Evolutionary conservation across 495 filamentous ascomycete species (phyloP), one percentile per base, ranked within the genome.

Genomic region (Lentithecium fluviatile): DNA sequence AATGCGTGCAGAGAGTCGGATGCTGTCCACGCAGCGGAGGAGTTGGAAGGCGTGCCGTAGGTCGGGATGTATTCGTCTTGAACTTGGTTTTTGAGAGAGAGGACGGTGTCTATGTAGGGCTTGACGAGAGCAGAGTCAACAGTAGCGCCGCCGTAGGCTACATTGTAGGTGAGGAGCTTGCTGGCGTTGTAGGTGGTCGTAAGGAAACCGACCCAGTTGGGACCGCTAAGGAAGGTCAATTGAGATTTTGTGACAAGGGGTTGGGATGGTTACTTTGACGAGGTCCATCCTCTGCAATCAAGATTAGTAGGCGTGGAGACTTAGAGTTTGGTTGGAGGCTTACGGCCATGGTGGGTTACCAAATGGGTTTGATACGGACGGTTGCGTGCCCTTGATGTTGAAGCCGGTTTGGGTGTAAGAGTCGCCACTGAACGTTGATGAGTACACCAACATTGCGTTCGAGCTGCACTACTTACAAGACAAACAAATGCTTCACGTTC

Each of bases 91-190:
- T 79, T 78, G 32, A 89, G 69, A 12, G 79, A 83, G 6, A 83
- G 73, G 1, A 87, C 84, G 0, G 73, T 77, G 6, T 78, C 76
- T 2, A 56, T 23, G 38, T 76, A 83, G 1, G 80, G 81, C 23
- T 68, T 69, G 2, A 88, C 82, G 12, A 88, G 76, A 12, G 71
- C 71, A 34, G 80, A 76, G 65, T 88, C 81, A 48, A 89, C 84
- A 2, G 85, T 88, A 8, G 87, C 88, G 32, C 85, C 87, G 51
- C 82, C 82, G 61, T 82, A 84, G 4, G 87, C 88, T 17, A 90
- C 73, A 70, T 89, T 85, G 74, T 88, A 89, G 23, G 82, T 82
- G 32, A 83, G 73, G 15, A 88, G 56, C 13, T 71, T 71, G 23
- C 82, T 84, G 26, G 74, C 73, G 72, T 89, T 91, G 75, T 80